Conservation (phyloP, 2,329 filamentous ascomycete genomes). For the Aspergillus costaricaensis region DNA sequence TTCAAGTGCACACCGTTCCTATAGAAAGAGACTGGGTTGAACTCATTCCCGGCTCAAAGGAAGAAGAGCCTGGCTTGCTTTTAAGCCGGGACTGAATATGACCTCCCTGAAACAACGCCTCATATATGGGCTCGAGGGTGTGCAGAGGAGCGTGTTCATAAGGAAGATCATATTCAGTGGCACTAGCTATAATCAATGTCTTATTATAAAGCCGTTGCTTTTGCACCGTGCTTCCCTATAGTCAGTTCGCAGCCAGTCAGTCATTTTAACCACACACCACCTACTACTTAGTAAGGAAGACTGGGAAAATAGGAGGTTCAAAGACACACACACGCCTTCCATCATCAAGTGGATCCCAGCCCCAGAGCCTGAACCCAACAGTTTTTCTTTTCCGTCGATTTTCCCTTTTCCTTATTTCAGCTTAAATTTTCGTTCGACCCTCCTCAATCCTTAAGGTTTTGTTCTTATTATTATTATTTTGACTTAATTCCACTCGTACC, state of each 20-base stretch:
- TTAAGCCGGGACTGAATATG: not conserved
- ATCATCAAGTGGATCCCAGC: slow-evolving; percentile 9
- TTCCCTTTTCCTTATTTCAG: not conserved
- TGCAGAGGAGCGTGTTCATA: no score
- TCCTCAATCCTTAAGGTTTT: not conserved
- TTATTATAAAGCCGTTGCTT: no score
- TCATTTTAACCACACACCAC: no score
- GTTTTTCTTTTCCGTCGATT: not conserved
- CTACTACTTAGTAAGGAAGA: not conserved
- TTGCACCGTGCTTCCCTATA: no score
- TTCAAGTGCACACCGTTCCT: not conserved
- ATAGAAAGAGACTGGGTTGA: not conserved
- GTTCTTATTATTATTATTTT: not conserved
- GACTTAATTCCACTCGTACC: not conserved
- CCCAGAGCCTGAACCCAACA: slow-evolving; percentile 8
- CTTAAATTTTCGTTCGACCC: not conserved
- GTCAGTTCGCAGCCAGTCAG: no score
- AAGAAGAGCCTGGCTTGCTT: not conserved
- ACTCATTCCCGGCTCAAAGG: not conserved
- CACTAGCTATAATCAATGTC: not conserved
- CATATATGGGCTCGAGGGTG: not conserved
- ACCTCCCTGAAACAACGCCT: not conserved
- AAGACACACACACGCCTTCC: not conserved
- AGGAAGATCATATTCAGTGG: no score
- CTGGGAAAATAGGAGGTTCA: slow-evolving; percentile 4